A percentile compares a stretch with the other conserved stretches of the same genome.
These are phyloP conservation scores for Ustilago sp. DNA, from an alignment of 1,284 basidiomycete species.

Conservation along the genomic window DNA sequence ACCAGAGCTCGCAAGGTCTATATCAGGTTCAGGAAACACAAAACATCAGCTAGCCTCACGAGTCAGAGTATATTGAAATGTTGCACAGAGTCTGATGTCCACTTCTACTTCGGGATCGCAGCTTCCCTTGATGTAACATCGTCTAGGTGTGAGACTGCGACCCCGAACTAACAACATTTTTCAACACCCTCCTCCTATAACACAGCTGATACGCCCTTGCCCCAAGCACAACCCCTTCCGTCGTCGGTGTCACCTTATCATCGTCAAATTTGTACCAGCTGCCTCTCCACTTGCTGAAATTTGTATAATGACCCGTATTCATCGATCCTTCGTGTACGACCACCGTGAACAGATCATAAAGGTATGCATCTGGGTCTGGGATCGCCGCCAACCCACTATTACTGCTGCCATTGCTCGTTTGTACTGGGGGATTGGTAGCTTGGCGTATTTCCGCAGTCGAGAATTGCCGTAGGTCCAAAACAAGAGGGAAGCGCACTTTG, in stretches of 20 bases:
- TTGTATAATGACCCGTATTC: slow-evolving; percentile 93
- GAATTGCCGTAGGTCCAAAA: slow-evolving; percentile 88
- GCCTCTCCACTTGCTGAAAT: slow-evolving; percentile 80
- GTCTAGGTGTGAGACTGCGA: slow-evolving; percentile 4
- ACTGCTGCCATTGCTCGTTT: slow-evolving; percentile 2
- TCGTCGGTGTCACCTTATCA: slow-evolving; percentile 76
- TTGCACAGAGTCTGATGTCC: neutral
- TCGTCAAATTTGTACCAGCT: slow-evolving; percentile 93
- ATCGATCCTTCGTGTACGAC: slow-evolving; percentile 91
- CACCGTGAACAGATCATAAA: slow-evolving; percentile 90
- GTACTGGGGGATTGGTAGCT: slow-evolving; percentile 6
- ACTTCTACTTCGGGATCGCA: neutral
- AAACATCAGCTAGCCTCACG: neutral
- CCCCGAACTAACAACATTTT: slow-evolving; percentile 38
- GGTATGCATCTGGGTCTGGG: slow-evolving; percentile 71
- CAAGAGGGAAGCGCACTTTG: slow-evolving; percentile 83
- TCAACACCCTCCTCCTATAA: slow-evolving; percentile 56
- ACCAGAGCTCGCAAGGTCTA: no score
- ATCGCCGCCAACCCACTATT: slow-evolving; percentile 19
- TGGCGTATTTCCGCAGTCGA: slow-evolving; percentile 73
- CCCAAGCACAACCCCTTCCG: slow-evolving; percentile 45
- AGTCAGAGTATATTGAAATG: neutral
- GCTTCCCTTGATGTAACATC: neutral
- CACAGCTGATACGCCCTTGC: slow-evolving; percentile 65
- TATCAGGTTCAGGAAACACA: no score